Base-by-base conservation (phyloP, 768 basidiomycete species). In the Sutorius australiensis region DNA sequence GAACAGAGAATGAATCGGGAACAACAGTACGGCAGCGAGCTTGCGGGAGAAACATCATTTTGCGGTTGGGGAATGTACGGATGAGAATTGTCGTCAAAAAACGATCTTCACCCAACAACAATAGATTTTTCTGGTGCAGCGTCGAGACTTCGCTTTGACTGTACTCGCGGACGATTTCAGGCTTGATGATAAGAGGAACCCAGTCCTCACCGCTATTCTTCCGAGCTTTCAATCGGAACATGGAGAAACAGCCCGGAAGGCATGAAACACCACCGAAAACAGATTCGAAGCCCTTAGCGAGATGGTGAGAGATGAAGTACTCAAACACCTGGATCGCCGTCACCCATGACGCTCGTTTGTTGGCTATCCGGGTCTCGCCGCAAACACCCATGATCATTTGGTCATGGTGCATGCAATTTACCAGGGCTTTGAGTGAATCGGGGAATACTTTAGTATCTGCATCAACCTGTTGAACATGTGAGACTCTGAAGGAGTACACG, bases 251-350 rank as follows among this genome's bases (percentile, higher is more conserved):
- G n/a, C 97, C 97, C 0, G 97, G 97, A 28, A 98, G 77, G 76
- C 97, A 99, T 12, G 97, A 94, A 53, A 99, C 97, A 82, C 97
- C 97, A 66, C 97, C 97, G 64, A 99, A 98, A 24, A 97, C 93
- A 19, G 97, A 94, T 70, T 99, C 97, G 72, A 99, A 99, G 7
- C 92, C 95, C 71, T 99, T 99, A 56, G 95, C 91, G 48, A 94
- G 81, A 70, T 99, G 95, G 72, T 99, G 97, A 34, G 95, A 98
- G 66, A 99, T 98, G 73, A 98, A 99, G 72, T 99, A 99, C 68
- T 95, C 92, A 67, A 93, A 95, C 38, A 98, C 95, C 69, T 99
- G 97, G 63, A 99, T 99, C 45, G 89, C 86, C 1, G 97, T 98
- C 21, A 99, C 94, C 97, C 97, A 99, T 19, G 93, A 94, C 55